These are phyloP conservation scores for Phytophthora hybrid DNA, from an alignment of 352 stramenopile species.

Conservation along the genomic window DNA sequence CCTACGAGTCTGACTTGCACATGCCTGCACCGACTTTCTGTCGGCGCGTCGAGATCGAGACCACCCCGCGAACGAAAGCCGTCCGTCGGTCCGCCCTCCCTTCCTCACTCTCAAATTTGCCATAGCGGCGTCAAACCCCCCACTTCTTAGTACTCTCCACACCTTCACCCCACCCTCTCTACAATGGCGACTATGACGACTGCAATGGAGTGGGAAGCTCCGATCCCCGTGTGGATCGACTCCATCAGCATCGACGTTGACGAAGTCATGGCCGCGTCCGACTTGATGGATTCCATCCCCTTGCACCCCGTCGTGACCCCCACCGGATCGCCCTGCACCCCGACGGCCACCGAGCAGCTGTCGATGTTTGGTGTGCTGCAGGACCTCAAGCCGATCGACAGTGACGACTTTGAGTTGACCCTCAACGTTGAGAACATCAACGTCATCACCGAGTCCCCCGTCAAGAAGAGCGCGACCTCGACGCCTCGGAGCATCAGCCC, in stretches of 20 bases:
- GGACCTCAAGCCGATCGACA: neutral
- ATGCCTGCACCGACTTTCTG: neutral
- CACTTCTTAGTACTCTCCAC: slow-evolving; percentile 12
- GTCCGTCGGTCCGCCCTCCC: neutral
- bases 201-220: slow-evolving; percentile 35
- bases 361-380: slow-evolving; percentile 4
- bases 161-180: neutral
- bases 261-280: slow-evolving; percentile 13
- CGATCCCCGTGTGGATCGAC: slow-evolving; percentile 40
- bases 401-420: slow-evolving; percentile 2
- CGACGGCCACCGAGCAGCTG: neutral
- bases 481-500: slow-evolving; percentile 18
- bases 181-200: slow-evolving; percentile 14
- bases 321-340: slow-evolving; percentile 2
- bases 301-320: slow-evolving; percentile 1
- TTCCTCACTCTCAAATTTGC: neutral
- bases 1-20: neutral
- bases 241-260: slow-evolving; percentile 39
- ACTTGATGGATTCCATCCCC: slow-evolving; percentile 13
- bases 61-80: neutral
- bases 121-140: slow-evolving; percentile 14
- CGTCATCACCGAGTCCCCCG: slow-evolving; percentile 1
- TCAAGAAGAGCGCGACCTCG: slow-evolving; percentile 5
- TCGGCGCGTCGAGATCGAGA: neutral
- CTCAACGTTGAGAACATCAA: slow-evolving; percentile 16